phyloP scores from a whole-genome alignment of 2,329 filamentous ascomycete species.

The Lizonia empirigonia region DNA sequence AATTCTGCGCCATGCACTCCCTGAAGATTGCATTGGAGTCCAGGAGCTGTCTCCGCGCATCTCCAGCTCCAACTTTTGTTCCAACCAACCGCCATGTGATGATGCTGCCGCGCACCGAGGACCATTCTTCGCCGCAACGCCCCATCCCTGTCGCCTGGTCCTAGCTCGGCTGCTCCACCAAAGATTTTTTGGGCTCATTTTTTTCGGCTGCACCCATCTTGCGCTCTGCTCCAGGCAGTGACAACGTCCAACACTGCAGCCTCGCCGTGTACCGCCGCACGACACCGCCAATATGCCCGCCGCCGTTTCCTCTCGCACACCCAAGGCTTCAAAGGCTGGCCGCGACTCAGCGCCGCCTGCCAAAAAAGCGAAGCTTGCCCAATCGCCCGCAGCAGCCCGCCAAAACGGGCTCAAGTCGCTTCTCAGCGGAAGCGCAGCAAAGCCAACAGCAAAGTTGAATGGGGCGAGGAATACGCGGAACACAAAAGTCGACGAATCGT shows the following conservation, averaged over 20 bases:
- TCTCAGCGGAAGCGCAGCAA: constrained; percentile 36
- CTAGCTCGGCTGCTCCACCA: constrained; percentile 17
- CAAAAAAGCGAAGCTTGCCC: constrained; percentile 47
- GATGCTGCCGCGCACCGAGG: constrained; percentile 5
- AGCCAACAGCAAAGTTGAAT: constrained; percentile 58
- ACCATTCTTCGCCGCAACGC: constrained; percentile 7
- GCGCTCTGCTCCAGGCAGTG: constrained; percentile 33
- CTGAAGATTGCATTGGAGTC: neutral
- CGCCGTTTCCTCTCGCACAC: constrained; percentile 37
- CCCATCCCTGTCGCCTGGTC: constrained; percentile 17
- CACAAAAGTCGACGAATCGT: constrained; percentile 63
- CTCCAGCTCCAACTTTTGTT: no score
- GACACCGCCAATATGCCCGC: constrained; percentile 38
- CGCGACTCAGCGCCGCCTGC: constrained; percentile 43
- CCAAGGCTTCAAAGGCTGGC: constrained; percentile 23
- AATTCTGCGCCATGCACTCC: neutral
- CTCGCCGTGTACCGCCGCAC: constrained; percentile 18
- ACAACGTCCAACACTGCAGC: constrained; percentile 13
- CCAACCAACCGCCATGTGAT: neutral
- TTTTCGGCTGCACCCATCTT: constrained; percentile 29
- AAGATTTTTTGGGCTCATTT: constrained; percentile 14
- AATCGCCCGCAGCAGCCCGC: constrained; percentile 28
- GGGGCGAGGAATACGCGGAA: constrained; percentile 58
- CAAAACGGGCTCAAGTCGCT: constrained; percentile 43
- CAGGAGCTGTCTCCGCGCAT: no score